Evolutionary conservation across 192 early-diverging fungal genomes (phyloP), one percentile per base, ranked within the genome.

Genomic region (Backusella australiensis): DNA sequence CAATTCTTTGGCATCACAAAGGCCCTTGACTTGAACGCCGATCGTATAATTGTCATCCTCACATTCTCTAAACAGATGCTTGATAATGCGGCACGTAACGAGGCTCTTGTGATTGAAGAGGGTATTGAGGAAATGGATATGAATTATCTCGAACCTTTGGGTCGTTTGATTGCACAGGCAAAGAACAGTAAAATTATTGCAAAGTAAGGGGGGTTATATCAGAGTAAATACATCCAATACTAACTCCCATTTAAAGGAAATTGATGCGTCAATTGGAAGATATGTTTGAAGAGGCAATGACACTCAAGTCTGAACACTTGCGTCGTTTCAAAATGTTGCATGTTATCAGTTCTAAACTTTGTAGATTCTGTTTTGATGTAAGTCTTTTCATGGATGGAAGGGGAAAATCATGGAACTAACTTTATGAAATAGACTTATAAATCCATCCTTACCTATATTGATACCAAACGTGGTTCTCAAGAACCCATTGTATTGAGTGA

Each of bases 211-310:
- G 32, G 32, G 35, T 8, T 67, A 6, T 4, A 0, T 42, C 26
- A 36, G 32, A 23, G 1, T 63, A 9, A 9, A 44, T 19, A 4
- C 34, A 34, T 17, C 19, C 34, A 35, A 35, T 19, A 35, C 29
- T 67, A 67, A 67, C 23, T 15, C 14, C 11, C 34, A 35, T 35
- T 35, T 66, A 11, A 78, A 88, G 90, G 71, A 93, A 90, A 83
- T 69, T 94, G 44, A 67, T 91, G 78, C 87, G 90, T 23, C 88
- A 87, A 19, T 53, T 91, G n/a, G 86, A 88, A 19, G 93, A 94
- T 49, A 76, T 91, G 34, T 69, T 81, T 17, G 85, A 82, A 39
- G 81, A 86, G 68, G 75, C 81, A 6, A 77, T 82, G 4, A 77
- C 81, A 14, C 34, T 89, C 35, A 86, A 87, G 72, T 70, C 83